These are phyloP conservation scores for Kickxella alabastrina DNA, from an alignment of 192 early-diverging fungal species.

Conservation along the genomic window DNA sequence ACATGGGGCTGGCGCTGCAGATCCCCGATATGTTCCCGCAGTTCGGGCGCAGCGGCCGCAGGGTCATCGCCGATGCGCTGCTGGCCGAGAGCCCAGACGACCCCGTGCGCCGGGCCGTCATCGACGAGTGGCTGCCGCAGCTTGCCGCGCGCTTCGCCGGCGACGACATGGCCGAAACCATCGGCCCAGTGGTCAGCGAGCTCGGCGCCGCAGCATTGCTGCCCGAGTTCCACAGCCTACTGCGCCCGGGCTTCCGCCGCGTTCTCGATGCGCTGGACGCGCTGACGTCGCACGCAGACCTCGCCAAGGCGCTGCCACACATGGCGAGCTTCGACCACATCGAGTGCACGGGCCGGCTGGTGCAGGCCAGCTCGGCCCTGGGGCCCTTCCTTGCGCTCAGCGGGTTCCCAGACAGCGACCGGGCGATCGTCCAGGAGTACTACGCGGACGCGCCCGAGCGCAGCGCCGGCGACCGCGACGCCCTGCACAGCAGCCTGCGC, in stretches of 20 bases:
- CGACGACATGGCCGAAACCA: constrained; percentile 37
- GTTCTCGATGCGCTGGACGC: constrained; percentile 29
- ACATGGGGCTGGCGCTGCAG: constrained; percentile 76
- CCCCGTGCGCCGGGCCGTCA: constrained; percentile 1
- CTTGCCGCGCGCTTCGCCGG: constrained; percentile 22
- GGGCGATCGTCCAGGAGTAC: constrained; percentile 21
- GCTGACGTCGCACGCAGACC: constrained; percentile 19
- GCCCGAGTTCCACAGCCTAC: constrained; percentile 30
- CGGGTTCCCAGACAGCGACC: constrained; percentile 32
- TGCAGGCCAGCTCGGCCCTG: constrained; percentile 39
- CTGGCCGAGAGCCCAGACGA: constrained; percentile 8
- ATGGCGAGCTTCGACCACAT: constrained; percentile 32
- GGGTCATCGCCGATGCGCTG: constrained; percentile 17
- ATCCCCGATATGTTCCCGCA: constrained; percentile 91
- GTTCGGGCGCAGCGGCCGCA: constrained; percentile 16
- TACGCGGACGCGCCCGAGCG: constrained; percentile 54
- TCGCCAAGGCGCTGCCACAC: constrained; percentile 25
- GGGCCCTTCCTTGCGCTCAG: constrained; percentile 41
- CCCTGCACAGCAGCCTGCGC: constrained; percentile 57
- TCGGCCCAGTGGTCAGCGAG: constrained; percentile 28
- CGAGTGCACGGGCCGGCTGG: constrained; percentile 26
- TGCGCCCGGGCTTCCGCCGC: constrained; percentile 45
- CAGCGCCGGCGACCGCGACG: constrained; percentile 52
- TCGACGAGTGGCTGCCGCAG: constrained; percentile 10
- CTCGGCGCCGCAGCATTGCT: constrained; percentile 23